Conservation (phyloP, 805 yeast species). For the Saccharomycopsis vini region DNA sequence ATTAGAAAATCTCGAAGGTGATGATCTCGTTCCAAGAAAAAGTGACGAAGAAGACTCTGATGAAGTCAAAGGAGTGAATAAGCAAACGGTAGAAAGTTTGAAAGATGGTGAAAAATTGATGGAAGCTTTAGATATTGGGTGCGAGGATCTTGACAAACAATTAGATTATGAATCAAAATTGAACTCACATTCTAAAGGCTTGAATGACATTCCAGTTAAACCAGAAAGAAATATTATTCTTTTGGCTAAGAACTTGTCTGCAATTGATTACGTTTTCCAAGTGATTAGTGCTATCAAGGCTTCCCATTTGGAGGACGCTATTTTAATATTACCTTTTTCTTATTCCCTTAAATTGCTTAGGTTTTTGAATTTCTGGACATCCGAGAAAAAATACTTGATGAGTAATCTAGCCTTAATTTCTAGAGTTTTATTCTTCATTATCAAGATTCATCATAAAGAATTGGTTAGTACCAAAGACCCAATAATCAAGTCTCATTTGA, state of each 20-base stretch:
- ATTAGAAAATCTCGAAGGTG: slow-evolving; percentile 61
- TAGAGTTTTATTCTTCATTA: slow-evolving; percentile 64
- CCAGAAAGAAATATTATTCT: slow-evolving; percentile 69
- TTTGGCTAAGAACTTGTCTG: slow-evolving; percentile 52
- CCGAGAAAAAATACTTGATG: slow-evolving; percentile 35
- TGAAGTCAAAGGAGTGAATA: slow-evolving; percentile 59
- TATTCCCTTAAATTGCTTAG: slow-evolving; percentile 61
- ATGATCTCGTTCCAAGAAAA: slow-evolving; percentile 33
- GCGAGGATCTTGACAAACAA: slow-evolving; percentile 52
- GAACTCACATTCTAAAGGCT: slow-evolving; percentile 29
- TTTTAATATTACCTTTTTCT: slow-evolving; percentile 84
- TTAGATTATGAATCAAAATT: slow-evolving; percentile 39
- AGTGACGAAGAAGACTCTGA: slow-evolving; percentile 33
- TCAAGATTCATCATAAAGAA: slow-evolving; percentile 71
- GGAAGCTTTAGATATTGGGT: slow-evolving; percentile 85
- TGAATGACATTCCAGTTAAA: slow-evolving; percentile 37
- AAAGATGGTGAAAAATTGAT: slow-evolving; percentile 89
- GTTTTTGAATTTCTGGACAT: slow-evolving; percentile 71
- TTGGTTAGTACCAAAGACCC: slow-evolving; percentile 62
- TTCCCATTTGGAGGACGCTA: slow-evolving; percentile 86
- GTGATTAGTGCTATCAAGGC: slow-evolving; percentile 63
- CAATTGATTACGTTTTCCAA: slow-evolving; percentile 72
- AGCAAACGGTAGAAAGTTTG: slow-evolving; percentile 82
- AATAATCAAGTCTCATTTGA: slow-evolving; percentile 52
- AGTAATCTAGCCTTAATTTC: slow-evolving; percentile 57